These are phyloP conservation scores for Haplographium delicatum DNA, from an alignment of 495 filamentous ascomycete species.

Conservation along the genomic window DNA sequence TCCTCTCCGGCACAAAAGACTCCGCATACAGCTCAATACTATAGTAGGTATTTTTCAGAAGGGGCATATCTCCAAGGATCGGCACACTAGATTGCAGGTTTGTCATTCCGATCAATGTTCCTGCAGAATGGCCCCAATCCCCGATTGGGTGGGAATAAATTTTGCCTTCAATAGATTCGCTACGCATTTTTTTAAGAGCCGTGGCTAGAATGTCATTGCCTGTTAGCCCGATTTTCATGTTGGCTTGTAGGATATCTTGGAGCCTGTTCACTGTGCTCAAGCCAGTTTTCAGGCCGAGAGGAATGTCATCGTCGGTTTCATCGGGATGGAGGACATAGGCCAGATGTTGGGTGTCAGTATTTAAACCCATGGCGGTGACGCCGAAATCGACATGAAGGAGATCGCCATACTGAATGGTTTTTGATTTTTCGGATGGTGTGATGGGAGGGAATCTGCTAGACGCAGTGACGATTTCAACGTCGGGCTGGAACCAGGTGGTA, in stretches of 20 bases:
- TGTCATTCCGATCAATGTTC: conserved; percentile 42
- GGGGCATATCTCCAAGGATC: conserved; percentile 35
- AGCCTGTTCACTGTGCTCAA: conserved; percentile 38
- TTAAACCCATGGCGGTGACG: conserved; percentile 40
- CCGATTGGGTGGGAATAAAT: conserved; percentile 45
- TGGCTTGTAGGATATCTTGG: conserved; percentile 39
- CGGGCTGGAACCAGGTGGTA: conserved; percentile 44
- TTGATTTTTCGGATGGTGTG: neutral
- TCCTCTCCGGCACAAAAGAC: conserved; percentile 39
- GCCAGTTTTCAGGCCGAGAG: conserved; percentile 33
- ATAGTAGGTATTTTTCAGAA: conserved; percentile 39
- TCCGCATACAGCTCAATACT: conserved; percentile 42
- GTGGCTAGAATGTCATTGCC: conserved; percentile 38
- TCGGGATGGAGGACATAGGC: conserved; percentile 40
- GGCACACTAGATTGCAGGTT: conserved; percentile 40
- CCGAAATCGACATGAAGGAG: conserved; percentile 44
- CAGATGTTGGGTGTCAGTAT: conserved; percentile 45
- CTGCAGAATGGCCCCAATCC: conserved; percentile 45
- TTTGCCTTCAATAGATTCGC: conserved; percentile 38
- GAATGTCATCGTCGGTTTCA: conserved; percentile 35
- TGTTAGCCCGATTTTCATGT: conserved; percentile 36
- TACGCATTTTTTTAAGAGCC: conserved; percentile 30
- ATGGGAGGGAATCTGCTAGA: neutral
- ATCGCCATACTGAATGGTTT: conserved; percentile 36
- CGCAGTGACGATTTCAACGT: conserved; percentile 33